Evolutionary conservation across 208 protist species (phyloP).

Genomic region (Phytomonas francai): DNA sequence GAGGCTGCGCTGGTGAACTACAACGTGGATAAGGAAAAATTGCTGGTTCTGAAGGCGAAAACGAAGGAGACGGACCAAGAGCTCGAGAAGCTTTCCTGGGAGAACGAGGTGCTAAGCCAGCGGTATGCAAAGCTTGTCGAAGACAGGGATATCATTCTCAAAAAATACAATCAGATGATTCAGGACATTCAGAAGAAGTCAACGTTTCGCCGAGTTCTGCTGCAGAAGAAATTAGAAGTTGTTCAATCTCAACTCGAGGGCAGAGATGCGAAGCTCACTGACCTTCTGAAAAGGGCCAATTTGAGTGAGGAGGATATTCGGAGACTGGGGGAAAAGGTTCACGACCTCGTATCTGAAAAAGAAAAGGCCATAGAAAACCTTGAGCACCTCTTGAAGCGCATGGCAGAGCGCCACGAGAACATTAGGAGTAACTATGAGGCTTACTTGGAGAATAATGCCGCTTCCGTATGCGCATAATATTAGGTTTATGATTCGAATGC

Average conservation of each 20-base stretch:
- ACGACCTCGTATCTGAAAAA: slow-evolving; percentile 94
- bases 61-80: slow-evolving; percentile 82
- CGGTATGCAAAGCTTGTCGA: slow-evolving; percentile 87
- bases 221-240: slow-evolving; percentile 93
- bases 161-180: slow-evolving; percentile 92
- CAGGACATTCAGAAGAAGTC: slow-evolving; percentile 94
- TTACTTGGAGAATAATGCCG: slow-evolving; percentile 77
- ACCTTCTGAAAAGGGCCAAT: slow-evolving; percentile 92
- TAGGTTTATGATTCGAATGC: background rate
- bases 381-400: slow-evolving; percentile 67
- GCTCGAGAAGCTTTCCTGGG: slow-evolving; percentile 89
- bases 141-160: slow-evolving; percentile 93
- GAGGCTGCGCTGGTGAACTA: slow-evolving; percentile 89
- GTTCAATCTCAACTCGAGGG: slow-evolving; percentile 90
- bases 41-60: slow-evolving; percentile 69
- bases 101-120: slow-evolving; percentile 94
- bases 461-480: slow-evolving; percentile 15
- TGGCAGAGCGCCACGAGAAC: slow-evolving; percentile 60
- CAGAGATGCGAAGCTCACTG: slow-evolving; percentile 88
- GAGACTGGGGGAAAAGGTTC: slow-evolving; percentile 89
- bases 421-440: slow-evolving; percentile 69
- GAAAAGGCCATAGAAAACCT: slow-evolving; percentile 94
- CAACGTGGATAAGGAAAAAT: slow-evolving; percentile 79
- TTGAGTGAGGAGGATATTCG: slow-evolving; percentile 89
- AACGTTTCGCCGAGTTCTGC: slow-evolving; percentile 91